Evolutionary conservation across 108 stramenopile species (phyloP).

Genomic region (Seminavis robusta): DNA sequence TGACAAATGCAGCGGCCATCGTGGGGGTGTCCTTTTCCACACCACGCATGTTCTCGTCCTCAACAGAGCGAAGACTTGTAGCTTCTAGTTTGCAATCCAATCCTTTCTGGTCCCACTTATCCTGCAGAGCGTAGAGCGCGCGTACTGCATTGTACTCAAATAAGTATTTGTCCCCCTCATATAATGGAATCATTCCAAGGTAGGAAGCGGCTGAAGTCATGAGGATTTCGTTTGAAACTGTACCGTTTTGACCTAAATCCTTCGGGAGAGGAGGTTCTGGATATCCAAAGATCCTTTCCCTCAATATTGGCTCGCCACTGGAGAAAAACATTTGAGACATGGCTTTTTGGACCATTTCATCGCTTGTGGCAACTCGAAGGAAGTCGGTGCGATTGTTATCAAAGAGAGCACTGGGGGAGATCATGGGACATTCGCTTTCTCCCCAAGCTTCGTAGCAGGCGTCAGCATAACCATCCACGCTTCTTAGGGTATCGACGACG

Average conservation of each 20-base stretch:
- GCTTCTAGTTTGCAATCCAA: too few species aligned
- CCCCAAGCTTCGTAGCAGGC: too few species aligned
- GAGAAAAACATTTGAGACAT: too few species aligned
- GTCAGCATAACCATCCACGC: slow-evolving; percentile 9
- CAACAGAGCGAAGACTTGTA: slow-evolving; percentile 16
- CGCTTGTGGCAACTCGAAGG: too few species aligned
- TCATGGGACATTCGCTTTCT: too few species aligned
- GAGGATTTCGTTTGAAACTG: slow-evolving; percentile 4
- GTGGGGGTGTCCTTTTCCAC: slow-evolving; percentile 12
- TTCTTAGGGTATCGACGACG: slow-evolving; percentile 2
- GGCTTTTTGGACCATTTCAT: neutral
- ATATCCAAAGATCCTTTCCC: too few species aligned
- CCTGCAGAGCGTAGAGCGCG: neutral
- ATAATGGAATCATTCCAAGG: slow-evolving; percentile 5
- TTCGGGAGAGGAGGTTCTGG: too few species aligned
- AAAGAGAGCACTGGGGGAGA: too few species aligned
- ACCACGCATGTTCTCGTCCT: slow-evolving; percentile 4
- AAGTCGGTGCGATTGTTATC: too few species aligned
- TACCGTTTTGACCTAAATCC: too few species aligned
- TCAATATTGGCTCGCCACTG: too few species aligned
- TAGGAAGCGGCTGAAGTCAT: neutral
- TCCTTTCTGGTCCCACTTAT: slow-evolving; percentile 2
- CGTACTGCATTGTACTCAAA: slow-evolving; percentile 5
- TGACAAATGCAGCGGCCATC: slow-evolving; percentile 9
- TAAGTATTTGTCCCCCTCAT: neutral